Percentiles rank a stretch among this genome's conserved stretches.
Conservation (phyloP, 2,329 filamentous ascomycete species). For the Claviceps paspali region DNA sequence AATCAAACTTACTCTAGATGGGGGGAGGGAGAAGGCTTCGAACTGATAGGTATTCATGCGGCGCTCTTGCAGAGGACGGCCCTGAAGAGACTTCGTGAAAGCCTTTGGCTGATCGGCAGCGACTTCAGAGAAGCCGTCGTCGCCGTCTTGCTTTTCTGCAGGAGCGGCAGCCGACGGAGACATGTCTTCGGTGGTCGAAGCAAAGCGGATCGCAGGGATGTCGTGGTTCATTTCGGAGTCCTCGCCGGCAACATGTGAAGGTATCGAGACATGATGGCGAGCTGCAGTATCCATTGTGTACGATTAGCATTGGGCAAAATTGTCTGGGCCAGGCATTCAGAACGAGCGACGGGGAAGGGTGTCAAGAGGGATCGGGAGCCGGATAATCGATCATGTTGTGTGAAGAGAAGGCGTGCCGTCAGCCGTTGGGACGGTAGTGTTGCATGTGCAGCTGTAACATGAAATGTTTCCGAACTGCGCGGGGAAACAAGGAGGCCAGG, state of each 20-base stretch:
- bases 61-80: slow-evolving; percentile 62
- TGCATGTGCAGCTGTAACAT: slow-evolving; percentile 2
- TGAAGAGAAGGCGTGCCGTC: background rate
- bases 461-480: background rate
- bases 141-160: slow-evolving; percentile 12
- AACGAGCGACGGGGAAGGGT: background rate
- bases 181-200: slow-evolving; percentile 56
- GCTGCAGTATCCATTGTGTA: background rate
- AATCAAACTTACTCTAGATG: slow-evolving; percentile 56
- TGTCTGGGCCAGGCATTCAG: background rate
- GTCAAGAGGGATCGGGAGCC: background rate
- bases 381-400: background rate
- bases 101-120: slow-evolving; percentile 52
- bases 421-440: background rate
- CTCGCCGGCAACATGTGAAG: slow-evolving; percentile 5
- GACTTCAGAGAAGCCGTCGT: slow-evolving; percentile 24
- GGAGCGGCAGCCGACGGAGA: slow-evolving; percentile 27
- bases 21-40: slow-evolving; percentile 78
- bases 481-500: background rate
- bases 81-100: slow-evolving; percentile 57
- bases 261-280: background rate
- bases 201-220: slow-evolving; percentile 51
- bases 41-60: slow-evolving; percentile 79
- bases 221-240: slow-evolving; percentile 11
- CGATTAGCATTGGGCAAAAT: background rate